phyloP scores from a whole-genome alignment of 108 stramenopile genomes.

The Cyclotella kingstonii region DNA sequence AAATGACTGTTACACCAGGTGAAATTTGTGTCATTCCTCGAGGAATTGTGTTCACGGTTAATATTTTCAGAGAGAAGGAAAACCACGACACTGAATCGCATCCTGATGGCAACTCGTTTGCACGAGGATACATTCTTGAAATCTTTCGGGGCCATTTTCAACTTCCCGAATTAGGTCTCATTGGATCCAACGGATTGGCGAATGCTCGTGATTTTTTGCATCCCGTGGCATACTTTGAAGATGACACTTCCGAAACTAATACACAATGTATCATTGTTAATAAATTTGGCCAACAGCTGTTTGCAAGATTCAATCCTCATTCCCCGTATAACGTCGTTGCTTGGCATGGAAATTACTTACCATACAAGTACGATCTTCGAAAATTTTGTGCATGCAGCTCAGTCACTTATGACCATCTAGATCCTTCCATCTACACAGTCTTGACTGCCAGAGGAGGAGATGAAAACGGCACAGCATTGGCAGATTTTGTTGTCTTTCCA shows the following conservation, averaged over 20 bases:
- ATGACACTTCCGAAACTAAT: constrained; percentile 13
- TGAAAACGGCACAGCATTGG: constrained; percentile 81
- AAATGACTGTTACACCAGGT: constrained; percentile 57
- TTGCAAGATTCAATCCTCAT: constrained; percentile 47
- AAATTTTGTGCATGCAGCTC: constrained; percentile 87
- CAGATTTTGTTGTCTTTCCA: constrained; percentile 94
- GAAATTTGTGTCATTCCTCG: constrained; percentile 90
- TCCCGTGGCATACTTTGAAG: constrained; percentile 73
- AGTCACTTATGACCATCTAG: constrained; percentile 91
- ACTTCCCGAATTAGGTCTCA: constrained; percentile 92
- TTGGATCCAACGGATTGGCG: constrained; percentile 95
- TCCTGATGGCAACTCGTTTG: constrained; percentile 8
- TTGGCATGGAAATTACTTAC: constrained; percentile 93
- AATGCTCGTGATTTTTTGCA: constrained; percentile 89
- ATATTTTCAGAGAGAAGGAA: constrained; percentile 23
- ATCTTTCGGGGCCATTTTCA: constrained; percentile 83
- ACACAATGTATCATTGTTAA: constrained; percentile 45
- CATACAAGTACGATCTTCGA: constrained; percentile 88
- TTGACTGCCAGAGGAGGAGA: constrained; percentile 72
- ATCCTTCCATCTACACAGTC: constrained; percentile 94
- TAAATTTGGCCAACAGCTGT: constrained; percentile 78
- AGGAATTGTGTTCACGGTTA: constrained; percentile 81
- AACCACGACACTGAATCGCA: constrained; percentile 12
- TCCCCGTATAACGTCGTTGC: constrained; percentile 94
- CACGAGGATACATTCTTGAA: constrained; percentile 92